Conservation (phyloP, 768 basidiomycete species). For the Rhizopogon roseolus region DNA sequence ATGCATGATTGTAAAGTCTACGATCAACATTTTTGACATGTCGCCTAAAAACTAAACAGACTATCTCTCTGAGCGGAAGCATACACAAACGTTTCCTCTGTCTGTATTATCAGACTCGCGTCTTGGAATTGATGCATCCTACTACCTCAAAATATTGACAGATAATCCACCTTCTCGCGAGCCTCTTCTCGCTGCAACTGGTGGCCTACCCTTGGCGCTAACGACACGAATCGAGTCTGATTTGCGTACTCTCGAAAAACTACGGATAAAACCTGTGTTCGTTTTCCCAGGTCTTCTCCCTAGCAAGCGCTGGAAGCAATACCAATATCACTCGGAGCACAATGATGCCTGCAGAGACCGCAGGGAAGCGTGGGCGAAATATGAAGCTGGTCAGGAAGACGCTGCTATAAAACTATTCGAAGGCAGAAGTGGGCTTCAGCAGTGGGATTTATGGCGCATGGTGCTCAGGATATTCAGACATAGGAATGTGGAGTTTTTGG, state of each 20-base stretch:
- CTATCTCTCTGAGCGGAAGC: slow-evolving; percentile 85
- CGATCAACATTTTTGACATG: slow-evolving; percentile 1
- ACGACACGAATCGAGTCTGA: slow-evolving; percentile 87
- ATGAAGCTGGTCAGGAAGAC: slow-evolving; percentile 89
- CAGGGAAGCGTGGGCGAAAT: slow-evolving; percentile 87
- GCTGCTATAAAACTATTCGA: slow-evolving; percentile 84
- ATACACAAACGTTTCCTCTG: slow-evolving; percentile 77
- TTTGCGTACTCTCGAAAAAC: slow-evolving; percentile 83
- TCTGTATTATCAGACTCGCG: slow-evolving; percentile 84
- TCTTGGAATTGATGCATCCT: slow-evolving; percentile 93
- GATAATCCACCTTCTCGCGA: slow-evolving; percentile 78
- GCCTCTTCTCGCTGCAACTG: slow-evolving; percentile 90
- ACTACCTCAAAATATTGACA: slow-evolving; percentile 78
- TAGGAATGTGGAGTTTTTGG: slow-evolving; percentile 91
- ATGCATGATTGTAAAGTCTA: not conserved
- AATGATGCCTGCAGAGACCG: slow-evolving; percentile 71
- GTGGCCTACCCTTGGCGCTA: slow-evolving; percentile 88
- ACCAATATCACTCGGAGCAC: slow-evolving; percentile 49
- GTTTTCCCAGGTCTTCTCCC: slow-evolving; percentile 90
- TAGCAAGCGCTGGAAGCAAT: slow-evolving; percentile 64
- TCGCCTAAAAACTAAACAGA: slow-evolving; percentile 36
- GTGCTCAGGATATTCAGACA: slow-evolving; percentile 91
- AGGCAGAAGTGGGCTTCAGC: slow-evolving; percentile 60
- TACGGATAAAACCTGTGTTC: slow-evolving; percentile 97
- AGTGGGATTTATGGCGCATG: slow-evolving; percentile 94